Evolutionary conservation across 352 stramenopile genomes (phyloP), one percentile per base, ranked within the genome.

Genomic region (Phytopythium boreale): DNA sequence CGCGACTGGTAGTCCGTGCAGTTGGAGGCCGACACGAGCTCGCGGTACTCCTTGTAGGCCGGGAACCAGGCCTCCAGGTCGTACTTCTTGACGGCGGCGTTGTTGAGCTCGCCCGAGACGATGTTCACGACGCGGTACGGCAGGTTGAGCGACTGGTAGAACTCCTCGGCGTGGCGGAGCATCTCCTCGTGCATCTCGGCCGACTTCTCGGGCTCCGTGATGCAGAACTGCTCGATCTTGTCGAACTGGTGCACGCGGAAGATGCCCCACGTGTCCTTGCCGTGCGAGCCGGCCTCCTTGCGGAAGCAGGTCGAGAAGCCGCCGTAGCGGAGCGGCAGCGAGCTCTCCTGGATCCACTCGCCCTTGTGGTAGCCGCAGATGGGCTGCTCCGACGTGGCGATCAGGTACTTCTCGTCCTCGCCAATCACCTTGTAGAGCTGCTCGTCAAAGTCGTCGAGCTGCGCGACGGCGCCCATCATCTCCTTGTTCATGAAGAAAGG

Each of bases 401-500:
- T 99, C 26, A 99, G 86, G 74, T 99, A 99, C 80, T 99, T 99
- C 61, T 99, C 97, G 72, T 97, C 90, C 43, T 94, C 95, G n/a
- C 89, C 89, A 20, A 90, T 80, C 61, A 99, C 98, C 81, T 99
- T 99, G 89, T 99, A 99, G 11, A 99, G 80, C 74, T 99, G 96
- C 78, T 99, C 98, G 77, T 99, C 98, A 77, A 99, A 99, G 71
- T 99, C 96, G 63, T 99, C 97, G 44, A 99, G 87, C 78, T 99
- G 97, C 31, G 98, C 98, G 52, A 99, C 98, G 19, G 89, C 90
- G 53, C 93, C 89, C 97, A 99, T 99, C 34, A 93, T 75, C 22
- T 99, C 96, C 89, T 99, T 99, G 77, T 99, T 99, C 97, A 99
- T 99, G 69, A 99, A 98, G 81, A 97, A 99, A 52, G 98, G 98